Conservation (phyloP, 1,284 basidiomycete species). For the Termitomyces sp. region DNA sequence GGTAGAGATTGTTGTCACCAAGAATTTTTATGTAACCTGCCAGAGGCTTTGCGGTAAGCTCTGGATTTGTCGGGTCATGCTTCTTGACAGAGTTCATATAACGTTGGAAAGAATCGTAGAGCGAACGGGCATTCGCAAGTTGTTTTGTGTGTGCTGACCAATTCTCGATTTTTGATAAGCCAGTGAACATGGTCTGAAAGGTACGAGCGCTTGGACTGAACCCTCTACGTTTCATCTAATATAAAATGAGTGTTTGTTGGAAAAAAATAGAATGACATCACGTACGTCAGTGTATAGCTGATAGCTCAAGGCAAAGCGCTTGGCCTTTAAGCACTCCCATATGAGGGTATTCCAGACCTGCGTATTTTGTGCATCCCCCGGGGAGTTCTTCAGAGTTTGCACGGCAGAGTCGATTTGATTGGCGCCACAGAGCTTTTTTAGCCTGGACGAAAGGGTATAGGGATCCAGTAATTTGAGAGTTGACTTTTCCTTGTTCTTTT, state of each 20-base stretch:
- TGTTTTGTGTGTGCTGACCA: constrained; percentile 55
- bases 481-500: constrained; percentile 22
- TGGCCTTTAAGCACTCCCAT: constrained; percentile 48
- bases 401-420: constrained; percentile 57
- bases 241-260: not conserved
- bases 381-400: constrained; percentile 53
- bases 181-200: constrained; percentile 59
- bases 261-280: constrained; percentile 13
- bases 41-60: constrained; percentile 43
- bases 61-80: constrained; percentile 38
- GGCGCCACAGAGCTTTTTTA: constrained; percentile 49
- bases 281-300: constrained; percentile 63
- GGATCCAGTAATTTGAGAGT: constrained; percentile 45
- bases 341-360: constrained; percentile 74
- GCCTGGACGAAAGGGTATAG: constrained; percentile 49
- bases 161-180: constrained; percentile 50
- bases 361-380: constrained; percentile 64
- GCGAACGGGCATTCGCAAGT: constrained; percentile 49
- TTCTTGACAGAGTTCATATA: constrained; percentile 44
- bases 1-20: constrained; percentile 47
- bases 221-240: constrained; percentile 76
- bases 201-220: constrained; percentile 62
- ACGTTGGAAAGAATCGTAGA: constrained; percentile 51
- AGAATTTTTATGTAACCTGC: constrained; percentile 61
- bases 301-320: constrained; percentile 53